Evolutionary conservation across 2,329 filamentous ascomycete species (phyloP).

Genomic region (Xylariaceae sp.): DNA sequence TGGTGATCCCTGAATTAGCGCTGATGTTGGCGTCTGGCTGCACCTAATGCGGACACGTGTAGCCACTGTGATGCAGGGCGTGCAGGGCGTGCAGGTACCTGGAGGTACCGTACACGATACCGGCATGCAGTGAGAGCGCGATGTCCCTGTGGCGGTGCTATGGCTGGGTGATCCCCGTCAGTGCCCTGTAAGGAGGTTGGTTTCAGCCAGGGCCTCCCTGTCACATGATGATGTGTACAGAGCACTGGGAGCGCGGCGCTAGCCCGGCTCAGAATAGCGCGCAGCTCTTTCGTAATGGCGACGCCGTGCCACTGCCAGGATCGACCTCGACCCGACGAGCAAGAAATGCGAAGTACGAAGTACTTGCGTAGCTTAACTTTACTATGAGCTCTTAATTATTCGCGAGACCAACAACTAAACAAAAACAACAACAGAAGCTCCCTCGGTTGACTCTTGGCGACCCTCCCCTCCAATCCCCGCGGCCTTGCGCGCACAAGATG

Average conservation of each 20-base stretch:
- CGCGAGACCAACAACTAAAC: not conserved
- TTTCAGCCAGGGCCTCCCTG: not conserved
- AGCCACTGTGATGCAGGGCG: no score
- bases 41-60: not conserved
- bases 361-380: not conserved
- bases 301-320: not conserved
- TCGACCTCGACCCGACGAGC: no score
- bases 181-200: not conserved
- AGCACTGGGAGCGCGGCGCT: not conserved
- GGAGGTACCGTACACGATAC: not conserved
- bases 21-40: not conserved
- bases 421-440: no score
- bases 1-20: not conserved
- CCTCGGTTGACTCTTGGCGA: no score
- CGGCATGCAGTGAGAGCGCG: not conserved
- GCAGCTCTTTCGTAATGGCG: not conserved
- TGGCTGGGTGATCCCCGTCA: not conserved
- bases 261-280: not conserved
- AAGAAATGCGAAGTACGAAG: not conserved
- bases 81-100: not conserved
- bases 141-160: not conserved
- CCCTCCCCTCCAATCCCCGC: no score
- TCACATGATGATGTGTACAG: not conserved
- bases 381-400: not conserved
- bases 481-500: slow-evolving; percentile 32